phyloP scores from a whole-genome alignment of 495 filamentous ascomycete genomes.

The Tuber magnatum region DNA sequence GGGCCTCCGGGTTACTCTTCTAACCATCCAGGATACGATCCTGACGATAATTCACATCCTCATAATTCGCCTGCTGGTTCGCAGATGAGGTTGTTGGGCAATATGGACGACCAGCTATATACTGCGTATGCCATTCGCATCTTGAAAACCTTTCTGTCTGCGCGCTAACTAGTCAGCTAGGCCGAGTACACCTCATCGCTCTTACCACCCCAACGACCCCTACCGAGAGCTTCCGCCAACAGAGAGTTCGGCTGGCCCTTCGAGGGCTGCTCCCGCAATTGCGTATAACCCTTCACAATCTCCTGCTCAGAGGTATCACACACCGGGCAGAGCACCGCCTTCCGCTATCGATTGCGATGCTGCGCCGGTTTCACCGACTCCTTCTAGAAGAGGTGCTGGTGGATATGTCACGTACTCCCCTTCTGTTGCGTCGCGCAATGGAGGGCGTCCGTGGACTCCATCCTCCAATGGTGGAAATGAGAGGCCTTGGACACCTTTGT shows the following conservation, averaged over 20 bases:
- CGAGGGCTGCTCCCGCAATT: slow-evolving; percentile 11
- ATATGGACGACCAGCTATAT: slow-evolving; percentile 32
- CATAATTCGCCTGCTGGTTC: slow-evolving; percentile 27
- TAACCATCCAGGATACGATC: slow-evolving; percentile 27
- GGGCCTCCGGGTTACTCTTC: slow-evolving; percentile 28
- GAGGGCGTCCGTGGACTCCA: slow-evolving; percentile 29
- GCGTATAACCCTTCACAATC: slow-evolving; percentile 26
- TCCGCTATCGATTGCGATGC: slow-evolving; percentile 28
- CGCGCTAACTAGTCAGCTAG: slow-evolving; percentile 13
- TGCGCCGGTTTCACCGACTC: slow-evolving; percentile 16
- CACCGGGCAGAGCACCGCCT: slow-evolving; percentile 19
- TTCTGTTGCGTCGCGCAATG: slow-evolving; percentile 13
- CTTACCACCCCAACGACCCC: slow-evolving; percentile 31
- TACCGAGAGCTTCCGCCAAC: slow-evolving; percentile 19
- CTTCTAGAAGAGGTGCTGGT: slow-evolving; percentile 18
- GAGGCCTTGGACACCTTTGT: slow-evolving; percentile 21
- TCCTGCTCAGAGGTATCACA: slow-evolving; percentile 19
- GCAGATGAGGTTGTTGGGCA: slow-evolving; percentile 35
- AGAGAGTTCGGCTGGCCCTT: slow-evolving; percentile 13
- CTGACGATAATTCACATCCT: slow-evolving; percentile 26
- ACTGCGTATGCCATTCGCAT: slow-evolving; percentile 14
- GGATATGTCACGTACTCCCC: slow-evolving; percentile 29
- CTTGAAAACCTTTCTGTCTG: slow-evolving; percentile 5
- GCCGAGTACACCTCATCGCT: slow-evolving; percentile 33
- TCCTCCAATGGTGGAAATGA: slow-evolving; percentile 21